Conservation (phyloP, 305 asterid genomes). For the Fraxinus xanthoxyloides region DNA sequence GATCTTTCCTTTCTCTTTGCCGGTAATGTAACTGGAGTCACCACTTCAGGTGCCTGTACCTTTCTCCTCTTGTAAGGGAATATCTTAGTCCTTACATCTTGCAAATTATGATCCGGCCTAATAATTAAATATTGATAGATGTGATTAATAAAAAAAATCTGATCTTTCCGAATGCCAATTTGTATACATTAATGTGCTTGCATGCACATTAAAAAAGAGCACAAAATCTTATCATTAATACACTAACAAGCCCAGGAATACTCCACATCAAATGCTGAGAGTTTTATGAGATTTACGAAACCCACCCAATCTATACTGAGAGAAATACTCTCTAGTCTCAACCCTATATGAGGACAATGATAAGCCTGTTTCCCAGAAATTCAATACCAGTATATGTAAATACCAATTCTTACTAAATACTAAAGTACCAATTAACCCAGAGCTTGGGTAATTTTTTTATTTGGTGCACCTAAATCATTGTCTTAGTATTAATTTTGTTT, state of each 20-base stretch:
- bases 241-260: neutral
- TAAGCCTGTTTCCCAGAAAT: neutral
- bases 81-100: conserved; percentile 58
- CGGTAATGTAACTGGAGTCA: conserved; percentile 41
- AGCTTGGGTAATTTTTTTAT: neutral
- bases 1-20: conserved; percentile 53
- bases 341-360: neutral
- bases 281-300: neutral
- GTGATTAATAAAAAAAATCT: neutral
- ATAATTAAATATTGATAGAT: conserved; percentile 5
- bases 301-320: neutral
- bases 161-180: neutral
- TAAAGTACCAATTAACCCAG: neutral
- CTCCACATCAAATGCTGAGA: neutral
- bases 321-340: neutral
- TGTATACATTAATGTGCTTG: neutral
- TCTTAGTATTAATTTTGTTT: neutral
- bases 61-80: conserved; percentile 56
- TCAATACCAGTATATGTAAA: neutral
- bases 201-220: neutral
- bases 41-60: conserved; percentile 44
- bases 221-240: neutral
- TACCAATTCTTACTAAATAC: neutral
- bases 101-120: conserved; percentile 75
- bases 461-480: neutral